Base-by-base conservation (phyloP, 129 eudicot species). In the Oenanthe sinensis region DNA sequence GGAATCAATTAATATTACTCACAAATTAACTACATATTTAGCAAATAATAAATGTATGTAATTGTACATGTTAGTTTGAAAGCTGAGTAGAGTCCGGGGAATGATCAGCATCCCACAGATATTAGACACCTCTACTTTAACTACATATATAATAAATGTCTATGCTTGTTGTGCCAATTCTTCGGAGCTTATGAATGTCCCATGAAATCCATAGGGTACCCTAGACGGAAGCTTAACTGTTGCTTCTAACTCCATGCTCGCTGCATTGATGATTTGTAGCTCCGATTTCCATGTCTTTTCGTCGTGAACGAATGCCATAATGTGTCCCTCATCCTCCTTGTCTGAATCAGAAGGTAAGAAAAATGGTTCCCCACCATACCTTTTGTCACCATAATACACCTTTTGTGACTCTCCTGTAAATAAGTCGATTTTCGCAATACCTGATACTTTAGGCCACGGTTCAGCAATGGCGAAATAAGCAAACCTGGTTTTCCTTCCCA, bases 1-100 rank as follows among this genome's bases (percentile, higher is more conserved):
- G 4, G 19, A 0, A 48, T 48, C 19, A 48, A 48, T 12, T 3
- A 46, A 46, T 46, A 46, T 48, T 48, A 52, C 24, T 19, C 8
- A 52, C 60, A 52, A 55, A 55, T 55, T 55, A 20, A 20, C 65
- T 55, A 55, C 65, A 55, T 6, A 0, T 55, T 4, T 20, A 55
- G 4, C 8, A 55, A 55, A 55, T 55, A 22, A 19, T 8, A 58
- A n/a, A 20, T 55, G 63, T 20, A 20, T 6, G 11, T 20, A 20
- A 50, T 16, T 17, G 12, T 55, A 55, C 0, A 6, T 22, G 62
- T 17, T 4, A 55, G 8, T 14, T 77, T 68, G 13, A 67, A 73
- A 30, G 72, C 36, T 45, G 50, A 82, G 78, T 78, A 85, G 81
- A 81, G 69, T 74, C 80, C 91, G 89, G 91, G 91, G 89, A 58